A percentile compares a stretch with the other conserved stretches of the same genome.
These are phyloP conservation scores for Kurtzmaniella natalensis DNA, from an alignment of 1,139 yeast species.

Conservation along the genomic window DNA sequence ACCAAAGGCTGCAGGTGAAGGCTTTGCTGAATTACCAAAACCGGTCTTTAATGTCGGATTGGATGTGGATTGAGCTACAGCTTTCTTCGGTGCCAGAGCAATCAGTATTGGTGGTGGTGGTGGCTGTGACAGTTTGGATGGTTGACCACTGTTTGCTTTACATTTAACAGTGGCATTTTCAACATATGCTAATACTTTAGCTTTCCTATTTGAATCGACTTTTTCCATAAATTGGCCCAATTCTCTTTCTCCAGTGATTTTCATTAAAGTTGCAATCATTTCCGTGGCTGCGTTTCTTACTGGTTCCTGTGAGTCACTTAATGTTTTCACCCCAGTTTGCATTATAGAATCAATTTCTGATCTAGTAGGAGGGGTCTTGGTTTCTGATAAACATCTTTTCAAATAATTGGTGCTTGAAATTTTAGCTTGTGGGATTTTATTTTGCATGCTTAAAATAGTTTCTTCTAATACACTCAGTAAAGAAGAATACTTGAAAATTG, in stretches of 20 bases:
- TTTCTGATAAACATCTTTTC: slow-evolving; percentile 56
- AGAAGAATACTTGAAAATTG: slow-evolving; percentile 50
- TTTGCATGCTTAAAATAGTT: slow-evolving; percentile 54
- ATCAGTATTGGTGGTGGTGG: slow-evolving; percentile 5
- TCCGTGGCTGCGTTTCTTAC: slow-evolving; percentile 78
- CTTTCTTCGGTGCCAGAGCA: slow-evolving; percentile 8
- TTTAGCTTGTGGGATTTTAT: slow-evolving; percentile 82
- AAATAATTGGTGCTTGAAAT: slow-evolving; percentile 65
- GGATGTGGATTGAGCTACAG: slow-evolving; percentile 12
- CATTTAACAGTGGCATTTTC: slow-evolving; percentile 56
- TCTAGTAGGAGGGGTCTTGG: slow-evolving; percentile 46
- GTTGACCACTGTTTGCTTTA: slow-evolving; percentile 7
- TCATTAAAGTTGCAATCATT: slow-evolving; percentile 78
- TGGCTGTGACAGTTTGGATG: slow-evolving; percentile 11
- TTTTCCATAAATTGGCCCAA: slow-evolving; percentile 57
- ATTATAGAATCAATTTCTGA: slow-evolving; percentile 56
- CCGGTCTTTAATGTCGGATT: slow-evolving; percentile 2
- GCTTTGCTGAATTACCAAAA: slow-evolving; percentile 6
- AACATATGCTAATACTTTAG: slow-evolving; percentile 59
- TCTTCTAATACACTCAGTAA: slow-evolving; percentile 61
- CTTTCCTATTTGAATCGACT: slow-evolving; percentile 69
- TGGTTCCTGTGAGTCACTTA: slow-evolving; percentile 82
- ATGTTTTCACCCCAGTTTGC: slow-evolving; percentile 52
- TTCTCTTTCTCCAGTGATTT: slow-evolving; percentile 71
- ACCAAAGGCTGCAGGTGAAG: slow-evolving; percentile 4